These are phyloP conservation scores for Beauveria varroae DNA, from an alignment of 2,329 filamentous ascomycete species.

Conservation along the genomic window DNA sequence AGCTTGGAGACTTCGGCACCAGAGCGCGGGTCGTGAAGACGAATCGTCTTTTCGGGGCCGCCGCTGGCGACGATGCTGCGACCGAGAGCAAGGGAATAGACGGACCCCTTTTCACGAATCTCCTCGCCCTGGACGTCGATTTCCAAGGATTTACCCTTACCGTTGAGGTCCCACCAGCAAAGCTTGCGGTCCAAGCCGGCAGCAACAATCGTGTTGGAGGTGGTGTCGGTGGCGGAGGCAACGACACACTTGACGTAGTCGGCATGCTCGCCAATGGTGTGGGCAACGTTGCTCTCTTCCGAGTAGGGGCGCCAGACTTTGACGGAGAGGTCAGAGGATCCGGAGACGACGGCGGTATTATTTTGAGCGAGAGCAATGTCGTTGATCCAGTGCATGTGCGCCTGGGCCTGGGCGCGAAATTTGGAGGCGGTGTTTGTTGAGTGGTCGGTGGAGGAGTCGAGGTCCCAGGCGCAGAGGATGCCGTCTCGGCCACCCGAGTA, in stretches of 20 bases:
- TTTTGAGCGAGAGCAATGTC: slow-evolving; percentile 76
- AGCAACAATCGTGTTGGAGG: slow-evolving; percentile 82
- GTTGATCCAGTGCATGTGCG: slow-evolving; percentile 95
- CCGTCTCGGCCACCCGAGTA: slow-evolving; percentile 96
- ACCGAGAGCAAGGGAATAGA: slow-evolving; percentile 81
- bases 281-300: slow-evolving; percentile 43
- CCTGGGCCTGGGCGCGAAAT: slow-evolving; percentile 56
- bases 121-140: slow-evolving; percentile 83
- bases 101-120: slow-evolving; percentile 80
- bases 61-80: slow-evolving; percentile 81
- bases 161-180: slow-evolving; percentile 86
- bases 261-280: slow-evolving; percentile 83
- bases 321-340: slow-evolving; percentile 88
- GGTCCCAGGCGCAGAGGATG: slow-evolving; percentile 91
- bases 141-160: slow-evolving; percentile 75
- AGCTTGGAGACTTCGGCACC: slow-evolving; percentile 93
- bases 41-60: slow-evolving; percentile 86
- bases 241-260: slow-evolving; percentile 96
- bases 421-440: slow-evolving; percentile 40
- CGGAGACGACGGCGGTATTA: slow-evolving; percentile 75
- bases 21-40: slow-evolving; percentile 83
- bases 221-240: slow-evolving; percentile 53
- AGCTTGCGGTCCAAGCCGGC: slow-evolving; percentile 91
- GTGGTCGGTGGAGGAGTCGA: slow-evolving; percentile 46
- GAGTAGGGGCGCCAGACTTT: slow-evolving; percentile 81